Percentiles rank a stretch among this genome's conserved stretches.
Evolutionary conservation across 495 filamentous ascomycete genomes (phyloP).

Genomic region (Xeromyces bisporus): DNA sequence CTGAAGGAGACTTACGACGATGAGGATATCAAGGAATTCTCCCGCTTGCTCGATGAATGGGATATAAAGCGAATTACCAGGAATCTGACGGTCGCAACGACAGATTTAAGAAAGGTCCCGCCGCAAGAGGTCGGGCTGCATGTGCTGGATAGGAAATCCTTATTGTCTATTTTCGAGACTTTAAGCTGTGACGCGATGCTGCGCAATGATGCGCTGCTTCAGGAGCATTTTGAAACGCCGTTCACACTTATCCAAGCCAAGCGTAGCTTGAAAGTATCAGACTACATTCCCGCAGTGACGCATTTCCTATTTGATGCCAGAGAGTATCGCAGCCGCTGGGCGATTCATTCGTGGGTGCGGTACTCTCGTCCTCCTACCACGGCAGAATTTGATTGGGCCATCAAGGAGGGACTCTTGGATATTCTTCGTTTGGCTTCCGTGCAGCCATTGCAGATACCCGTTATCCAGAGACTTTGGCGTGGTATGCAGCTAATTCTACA

Average conservation of each 20-base stretch:
- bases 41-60: slow-evolving; percentile 35
- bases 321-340: slow-evolving; percentile 44
- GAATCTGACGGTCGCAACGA: slow-evolving; percentile 34
- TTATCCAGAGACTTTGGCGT: slow-evolving; percentile 54
- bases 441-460: slow-evolving; percentile 29
- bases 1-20: slow-evolving; percentile 47
- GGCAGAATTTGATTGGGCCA: slow-evolving; percentile 68
- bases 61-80: slow-evolving; percentile 45
- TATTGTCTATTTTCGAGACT: slow-evolving; percentile 46
- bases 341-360: slow-evolving; percentile 45
- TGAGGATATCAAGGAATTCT: slow-evolving; percentile 41
- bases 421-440: slow-evolving; percentile 22
- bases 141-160: slow-evolving; percentile 30
- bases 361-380: slow-evolving; percentile 38
- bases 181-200: slow-evolving; percentile 46
- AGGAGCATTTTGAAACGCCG: slow-evolving; percentile 51
- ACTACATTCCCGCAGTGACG: slow-evolving; percentile 61
- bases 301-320: slow-evolving; percentile 61
- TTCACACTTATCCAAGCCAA: slow-evolving; percentile 62
- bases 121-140: slow-evolving; percentile 29
- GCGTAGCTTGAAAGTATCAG: slow-evolving; percentile 48
- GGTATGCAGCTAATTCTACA: slow-evolving; percentile 54
- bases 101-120: slow-evolving; percentile 30
- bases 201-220: slow-evolving; percentile 31
- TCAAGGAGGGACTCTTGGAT: slow-evolving; percentile 44